Evolutionary conservation across 306 rosid species (phyloP).

Genomic region (Pueraria montana): DNA sequence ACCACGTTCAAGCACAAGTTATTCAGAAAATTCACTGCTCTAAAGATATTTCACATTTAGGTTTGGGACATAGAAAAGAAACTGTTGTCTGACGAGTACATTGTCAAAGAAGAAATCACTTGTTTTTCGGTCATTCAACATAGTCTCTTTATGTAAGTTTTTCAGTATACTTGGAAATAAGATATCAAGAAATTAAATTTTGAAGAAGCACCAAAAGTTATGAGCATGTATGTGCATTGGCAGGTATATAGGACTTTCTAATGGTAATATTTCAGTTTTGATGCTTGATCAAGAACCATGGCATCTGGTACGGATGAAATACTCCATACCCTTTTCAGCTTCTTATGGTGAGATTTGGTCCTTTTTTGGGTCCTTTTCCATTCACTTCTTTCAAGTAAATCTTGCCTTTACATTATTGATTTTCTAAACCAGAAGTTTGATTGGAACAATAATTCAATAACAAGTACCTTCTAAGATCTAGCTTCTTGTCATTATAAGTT

Average conservation of each 20-base stretch:
- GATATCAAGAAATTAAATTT: background rate
- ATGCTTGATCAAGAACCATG: constrained; percentile 69
- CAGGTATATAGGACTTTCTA: constrained; percentile 83
- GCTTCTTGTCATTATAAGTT: constrained; percentile 20
- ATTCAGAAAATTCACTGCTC: constrained; percentile 31
- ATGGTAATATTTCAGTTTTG: constrained; percentile 77
- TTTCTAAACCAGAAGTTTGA: background rate
- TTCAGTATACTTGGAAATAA: constrained; percentile 4
- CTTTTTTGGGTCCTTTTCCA: background rate
- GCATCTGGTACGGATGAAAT: constrained; percentile 66
- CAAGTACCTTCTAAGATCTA: background rate
- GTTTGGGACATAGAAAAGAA: constrained; percentile 89
- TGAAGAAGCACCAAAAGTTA: constrained; percentile 13
- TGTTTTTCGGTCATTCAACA: constrained; percentile 68
- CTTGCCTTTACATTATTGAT: background rate
- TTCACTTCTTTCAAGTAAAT: background rate
- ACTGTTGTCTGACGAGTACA: constrained; percentile 57
- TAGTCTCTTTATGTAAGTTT: constrained; percentile 74
- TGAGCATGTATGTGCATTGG: constrained; percentile 42
- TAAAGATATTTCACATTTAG: constrained; percentile 54
- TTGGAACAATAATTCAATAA: background rate
- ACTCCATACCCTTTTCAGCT: constrained; percentile 74
- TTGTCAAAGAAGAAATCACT: constrained; percentile 69
- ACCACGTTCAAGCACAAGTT: constrained; percentile 7
- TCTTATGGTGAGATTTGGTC: constrained; percentile 64